Evolutionary conservation across 1,139 yeast genomes (phyloP).

Genomic region (Kodamaea ohmeri): DNA sequence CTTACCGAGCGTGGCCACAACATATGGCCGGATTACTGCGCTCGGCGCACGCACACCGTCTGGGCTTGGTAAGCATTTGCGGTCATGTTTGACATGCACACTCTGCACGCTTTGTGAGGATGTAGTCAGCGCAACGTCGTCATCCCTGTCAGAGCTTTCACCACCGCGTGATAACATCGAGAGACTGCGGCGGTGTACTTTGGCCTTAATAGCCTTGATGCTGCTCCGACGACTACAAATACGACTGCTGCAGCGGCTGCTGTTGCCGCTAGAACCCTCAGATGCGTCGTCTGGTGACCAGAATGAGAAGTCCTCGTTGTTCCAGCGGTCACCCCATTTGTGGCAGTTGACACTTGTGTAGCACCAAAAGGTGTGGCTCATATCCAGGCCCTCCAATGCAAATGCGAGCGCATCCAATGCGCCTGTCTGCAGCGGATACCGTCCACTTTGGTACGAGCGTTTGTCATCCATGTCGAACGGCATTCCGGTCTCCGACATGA

Average conservation of each 20-base stretch:
- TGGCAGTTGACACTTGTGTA: slow-evolving; percentile 72
- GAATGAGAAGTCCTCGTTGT: slow-evolving; percentile 87
- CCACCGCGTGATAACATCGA: background rate
- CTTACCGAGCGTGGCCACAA: slow-evolving; percentile 58
- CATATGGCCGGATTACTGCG: slow-evolving; percentile 73
- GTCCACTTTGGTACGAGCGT: slow-evolving; percentile 60
- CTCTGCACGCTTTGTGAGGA: slow-evolving; percentile 16
- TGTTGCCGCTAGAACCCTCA: slow-evolving; percentile 14
- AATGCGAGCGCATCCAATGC: slow-evolving; percentile 81
- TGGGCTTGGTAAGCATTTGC: slow-evolving; percentile 42
- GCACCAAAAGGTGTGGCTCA: slow-evolving; percentile 84
- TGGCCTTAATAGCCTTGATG: slow-evolving; percentile 9
- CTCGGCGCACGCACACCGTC: slow-evolving; percentile 69
- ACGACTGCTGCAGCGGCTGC: slow-evolving; percentile 11
- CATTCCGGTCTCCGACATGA: slow-evolving; percentile 95
- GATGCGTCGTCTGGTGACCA: slow-evolving; percentile 66
- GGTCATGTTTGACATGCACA: slow-evolving; percentile 23
- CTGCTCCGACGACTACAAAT: slow-evolving; percentile 12
- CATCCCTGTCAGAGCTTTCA: slow-evolving; percentile 2
- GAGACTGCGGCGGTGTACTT: slow-evolving; percentile 8
- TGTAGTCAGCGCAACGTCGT: slow-evolving; percentile 9
- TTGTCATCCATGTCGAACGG: slow-evolving; percentile 92
- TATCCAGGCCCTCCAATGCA: slow-evolving; percentile 70
- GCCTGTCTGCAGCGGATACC: slow-evolving; percentile 66
- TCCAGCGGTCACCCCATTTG: slow-evolving; percentile 88